Conservation (phyloP, 352 stramenopile species). For the Globisporangium nunn region DNA sequence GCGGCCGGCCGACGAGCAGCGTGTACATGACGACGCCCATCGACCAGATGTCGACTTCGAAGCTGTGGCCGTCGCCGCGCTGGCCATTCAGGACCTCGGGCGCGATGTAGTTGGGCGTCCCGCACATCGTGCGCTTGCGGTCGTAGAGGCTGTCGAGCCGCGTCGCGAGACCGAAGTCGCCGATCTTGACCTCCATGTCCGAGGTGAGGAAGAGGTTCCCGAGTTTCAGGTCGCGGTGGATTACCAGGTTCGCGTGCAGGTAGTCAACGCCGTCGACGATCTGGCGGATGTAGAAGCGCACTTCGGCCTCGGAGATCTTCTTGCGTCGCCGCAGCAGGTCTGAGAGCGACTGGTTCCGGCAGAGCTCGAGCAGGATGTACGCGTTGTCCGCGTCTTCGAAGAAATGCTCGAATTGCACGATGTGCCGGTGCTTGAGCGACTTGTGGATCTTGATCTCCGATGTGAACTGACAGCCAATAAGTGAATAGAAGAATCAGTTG, state of each 20-base stretch:
- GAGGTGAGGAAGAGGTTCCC: conserved; percentile 96
- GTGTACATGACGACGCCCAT: conserved; percentile 98
- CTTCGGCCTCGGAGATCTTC: conserved; percentile 91
- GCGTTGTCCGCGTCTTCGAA: conserved; percentile 97
- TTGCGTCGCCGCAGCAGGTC: conserved; percentile 95
- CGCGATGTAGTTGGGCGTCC: conserved; percentile 92
- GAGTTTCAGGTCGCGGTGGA: conserved; percentile 98
- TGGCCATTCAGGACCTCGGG: conserved; percentile 91
- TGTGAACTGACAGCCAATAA: conserved; percentile 44
- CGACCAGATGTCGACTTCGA: conserved; percentile 98
- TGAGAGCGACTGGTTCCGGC: conserved; percentile 94
- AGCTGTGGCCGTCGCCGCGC: conserved; percentile 90
- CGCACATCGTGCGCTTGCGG: conserved; percentile 95
- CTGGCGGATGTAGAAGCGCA: conserved; percentile 90
- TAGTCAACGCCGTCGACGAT: conserved; percentile 92
- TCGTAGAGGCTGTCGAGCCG: conserved; percentile 82
- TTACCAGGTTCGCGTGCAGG: conserved; percentile 91
- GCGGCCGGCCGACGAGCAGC: conserved; percentile 94
- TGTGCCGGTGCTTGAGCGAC: conserved; percentile 89
- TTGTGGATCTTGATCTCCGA: conserved; percentile 99
- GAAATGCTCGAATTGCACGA: conserved; percentile 97
- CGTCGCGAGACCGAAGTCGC: conserved; percentile 93
- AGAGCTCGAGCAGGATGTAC: conserved; percentile 98
- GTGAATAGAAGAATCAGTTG: background rate
- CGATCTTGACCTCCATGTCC: conserved; percentile 95